Evolutionary conservation across 176 grass and related monocot genomes (phyloP).

Genomic region (Ananas comosus): DNA sequence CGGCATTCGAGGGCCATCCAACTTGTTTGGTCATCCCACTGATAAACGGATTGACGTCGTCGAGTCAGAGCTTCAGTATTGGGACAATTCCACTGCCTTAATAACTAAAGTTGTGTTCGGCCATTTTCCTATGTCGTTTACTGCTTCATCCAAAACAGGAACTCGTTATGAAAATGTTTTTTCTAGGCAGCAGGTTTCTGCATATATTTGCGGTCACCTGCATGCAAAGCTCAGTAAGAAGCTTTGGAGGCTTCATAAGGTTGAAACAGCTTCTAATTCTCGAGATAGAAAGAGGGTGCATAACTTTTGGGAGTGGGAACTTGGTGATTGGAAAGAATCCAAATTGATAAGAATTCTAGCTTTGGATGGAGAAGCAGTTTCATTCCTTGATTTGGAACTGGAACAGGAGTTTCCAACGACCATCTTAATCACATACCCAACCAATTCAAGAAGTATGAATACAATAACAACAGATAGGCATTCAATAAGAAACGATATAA

Average conservation of each 20-base stretch:
- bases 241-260: slow-evolving; percentile 63
- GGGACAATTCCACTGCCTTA: slow-evolving; percentile 31
- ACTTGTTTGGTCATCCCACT: slow-evolving; percentile 85
- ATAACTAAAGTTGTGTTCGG: slow-evolving; percentile 69
- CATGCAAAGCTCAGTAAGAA: slow-evolving; percentile 62
- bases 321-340: slow-evolving; percentile 90
- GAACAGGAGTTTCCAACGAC: slow-evolving; percentile 34
- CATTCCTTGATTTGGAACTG: slow-evolving; percentile 52
- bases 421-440: slow-evolving; percentile 69
- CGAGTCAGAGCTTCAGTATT: slow-evolving; percentile 55
- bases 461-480: slow-evolving; percentile 22
- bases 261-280: slow-evolving; percentile 22
- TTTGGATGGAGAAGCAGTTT: slow-evolving; percentile 62
- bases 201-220: slow-evolving; percentile 76
- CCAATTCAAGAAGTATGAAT: slow-evolving; percentile 88
- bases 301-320: slow-evolving; percentile 93
- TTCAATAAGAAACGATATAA: slow-evolving; percentile 78
- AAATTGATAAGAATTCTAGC: slow-evolving; percentile 79
- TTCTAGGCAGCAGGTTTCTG: slow-evolving; percentile 46
- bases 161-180: slow-evolving; percentile 58
- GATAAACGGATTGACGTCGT: slow-evolving; percentile 44
- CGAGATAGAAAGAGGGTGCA: slow-evolving; percentile 17
- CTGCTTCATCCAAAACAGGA: slow-evolving; percentile 39
- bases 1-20: slow-evolving; percentile 72
- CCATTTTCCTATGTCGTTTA: slow-evolving; percentile 86